Evolutionary conservation across 1,139 yeast genomes (phyloP).

Genomic region (Yamadazyma oceani): DNA sequence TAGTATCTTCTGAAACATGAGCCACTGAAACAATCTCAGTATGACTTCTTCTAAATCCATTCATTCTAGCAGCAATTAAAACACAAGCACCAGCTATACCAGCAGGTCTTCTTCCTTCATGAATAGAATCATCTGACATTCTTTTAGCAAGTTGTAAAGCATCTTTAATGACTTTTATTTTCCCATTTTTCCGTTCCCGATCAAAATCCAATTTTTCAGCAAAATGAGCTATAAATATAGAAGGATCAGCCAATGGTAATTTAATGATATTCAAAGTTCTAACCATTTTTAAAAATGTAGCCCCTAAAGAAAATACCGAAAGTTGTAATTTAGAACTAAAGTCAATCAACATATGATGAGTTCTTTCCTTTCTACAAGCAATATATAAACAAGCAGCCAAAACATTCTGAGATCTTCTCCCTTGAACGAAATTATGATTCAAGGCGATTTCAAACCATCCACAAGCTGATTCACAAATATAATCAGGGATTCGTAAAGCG

Average conservation of each 20-base stretch:
- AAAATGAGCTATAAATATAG: slow-evolving; percentile 89
- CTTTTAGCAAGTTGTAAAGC: slow-evolving; percentile 85
- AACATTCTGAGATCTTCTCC: slow-evolving; percentile 91
- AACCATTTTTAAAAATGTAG: slow-evolving; percentile 90
- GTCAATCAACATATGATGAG: slow-evolving; percentile 94
- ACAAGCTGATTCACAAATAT: slow-evolving; percentile 80
- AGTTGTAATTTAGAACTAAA: slow-evolving; percentile 87
- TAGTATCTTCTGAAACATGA: slow-evolving; percentile 90
- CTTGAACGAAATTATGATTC: slow-evolving; percentile 87
- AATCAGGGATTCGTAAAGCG: slow-evolving; percentile 77
- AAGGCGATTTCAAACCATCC: slow-evolving; percentile 89
- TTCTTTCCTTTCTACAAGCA: slow-evolving; percentile 87
- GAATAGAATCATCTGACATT: slow-evolving; percentile 95
- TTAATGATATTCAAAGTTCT: slow-evolving; percentile 72
- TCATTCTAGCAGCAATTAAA: slow-evolving; percentile 92
- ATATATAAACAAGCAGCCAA: slow-evolving; percentile 92
- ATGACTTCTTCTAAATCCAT: slow-evolving; percentile 87
- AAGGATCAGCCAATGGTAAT: slow-evolving; percentile 90
- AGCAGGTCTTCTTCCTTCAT: slow-evolving; percentile 96
- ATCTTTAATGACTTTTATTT: slow-evolving; percentile 76
- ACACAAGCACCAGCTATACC: slow-evolving; percentile 98
- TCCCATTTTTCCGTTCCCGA: slow-evolving; percentile 48
- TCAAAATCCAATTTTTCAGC: slow-evolving; percentile 77
- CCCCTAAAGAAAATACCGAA: slow-evolving; percentile 91
- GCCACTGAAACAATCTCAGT: slow-evolving; percentile 94